These are phyloP conservation scores for Podaxis carcinomalis DNA, from an alignment of 768 basidiomycete genomes.

Conservation along the genomic window DNA sequence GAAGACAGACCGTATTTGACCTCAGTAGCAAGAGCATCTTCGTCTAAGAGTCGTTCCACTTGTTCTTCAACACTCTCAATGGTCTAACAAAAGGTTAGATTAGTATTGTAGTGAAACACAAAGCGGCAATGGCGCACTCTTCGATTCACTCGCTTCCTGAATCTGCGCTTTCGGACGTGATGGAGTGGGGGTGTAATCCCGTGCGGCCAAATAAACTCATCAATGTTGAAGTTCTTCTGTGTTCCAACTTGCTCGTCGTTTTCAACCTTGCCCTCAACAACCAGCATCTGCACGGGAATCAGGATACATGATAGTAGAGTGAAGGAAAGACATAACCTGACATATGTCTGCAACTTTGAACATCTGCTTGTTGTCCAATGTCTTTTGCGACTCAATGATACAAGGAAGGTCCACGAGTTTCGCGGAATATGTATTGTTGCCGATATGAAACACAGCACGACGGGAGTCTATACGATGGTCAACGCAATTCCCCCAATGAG, in stretches of 20 bases:
- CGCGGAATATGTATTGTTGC: conserved; percentile 74
- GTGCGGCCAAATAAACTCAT: conserved; percentile 97
- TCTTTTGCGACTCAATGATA: conserved; percentile 93
- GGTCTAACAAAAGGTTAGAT: conserved; percentile 43
- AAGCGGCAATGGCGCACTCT: conserved; percentile 44
- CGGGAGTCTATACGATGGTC: conserved; percentile 65
- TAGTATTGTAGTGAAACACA: not conserved
- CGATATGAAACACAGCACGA: conserved; percentile 85
- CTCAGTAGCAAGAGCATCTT: conserved; percentile 70
- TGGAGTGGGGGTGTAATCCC: conserved; percentile 92
- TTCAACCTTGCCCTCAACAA: conserved; percentile 73
- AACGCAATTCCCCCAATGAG: not conserved
- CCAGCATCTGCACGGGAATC: conserved; percentile 69
- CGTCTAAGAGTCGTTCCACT: conserved; percentile 81
- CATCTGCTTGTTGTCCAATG: conserved; percentile 93
- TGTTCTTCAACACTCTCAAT: conserved; percentile 95
- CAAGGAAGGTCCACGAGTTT: conserved; percentile 96
- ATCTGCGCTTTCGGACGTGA: conserved; percentile 86
- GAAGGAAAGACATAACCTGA: conserved; percentile 53
- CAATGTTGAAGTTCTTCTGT: conserved; percentile 76
- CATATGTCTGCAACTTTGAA: conserved; percentile 99
- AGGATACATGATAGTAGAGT: conserved; percentile 11
- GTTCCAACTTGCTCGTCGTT: conserved; percentile 61
- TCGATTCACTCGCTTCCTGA: conserved; percentile 84
- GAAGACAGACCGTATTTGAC: conserved; percentile 66